Evolutionary conservation across 2,329 filamentous ascomycete genomes (phyloP), one percentile per base, ranked within the genome.

Genomic region (Colletotrichum sp.): DNA sequence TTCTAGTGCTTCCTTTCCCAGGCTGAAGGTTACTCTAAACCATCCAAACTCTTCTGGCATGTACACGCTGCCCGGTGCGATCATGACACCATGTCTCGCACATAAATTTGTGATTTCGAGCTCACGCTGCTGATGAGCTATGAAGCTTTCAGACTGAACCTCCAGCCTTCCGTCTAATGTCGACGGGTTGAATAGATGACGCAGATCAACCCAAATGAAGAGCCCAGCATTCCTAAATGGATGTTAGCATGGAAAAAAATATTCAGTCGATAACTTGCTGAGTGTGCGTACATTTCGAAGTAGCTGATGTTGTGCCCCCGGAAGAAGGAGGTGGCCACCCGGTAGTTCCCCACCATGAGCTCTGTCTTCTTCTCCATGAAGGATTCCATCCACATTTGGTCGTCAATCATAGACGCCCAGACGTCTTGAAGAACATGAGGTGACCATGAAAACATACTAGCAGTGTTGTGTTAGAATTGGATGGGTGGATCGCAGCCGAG

Each of bases 21-120:
- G 48, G 4, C 76, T 78, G 69, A 80, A 80, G 5, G 70, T 78
- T 9, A 80, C n/a, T 5, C 79, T 70, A 48, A 81, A 81, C 77
- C 78, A 80, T 6, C 80, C 79, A 30, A 79, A 55, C 28, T 80
- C 79, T 25, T 79, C 79, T 0, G 78, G 72, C 30, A 48, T 71
- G 58, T 79, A 81, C n/a, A 71, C 75, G 36, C 66, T 72, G 8
- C 79, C 79, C 2, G 66, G 58, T 1, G 77, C 74, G 28, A 80
- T 77, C 25, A 67, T 58, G 6, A 81, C 77, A 2, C 78, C 78
- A 12, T 78, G 77, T 27, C 58, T 69, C 6, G 73, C 34, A n/a
- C 69, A 77, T 2, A 48, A 27, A 6, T 71, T 34, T 15, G 66
- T 52, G 13, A 80, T 75, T 7, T 66, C 55, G 30, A 27, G 3